Evolutionary conservation across 2,329 filamentous ascomycete genomes (phyloP), one percentile per base, ranked within the genome.

Genomic region (Sporothrix sp.): DNA sequence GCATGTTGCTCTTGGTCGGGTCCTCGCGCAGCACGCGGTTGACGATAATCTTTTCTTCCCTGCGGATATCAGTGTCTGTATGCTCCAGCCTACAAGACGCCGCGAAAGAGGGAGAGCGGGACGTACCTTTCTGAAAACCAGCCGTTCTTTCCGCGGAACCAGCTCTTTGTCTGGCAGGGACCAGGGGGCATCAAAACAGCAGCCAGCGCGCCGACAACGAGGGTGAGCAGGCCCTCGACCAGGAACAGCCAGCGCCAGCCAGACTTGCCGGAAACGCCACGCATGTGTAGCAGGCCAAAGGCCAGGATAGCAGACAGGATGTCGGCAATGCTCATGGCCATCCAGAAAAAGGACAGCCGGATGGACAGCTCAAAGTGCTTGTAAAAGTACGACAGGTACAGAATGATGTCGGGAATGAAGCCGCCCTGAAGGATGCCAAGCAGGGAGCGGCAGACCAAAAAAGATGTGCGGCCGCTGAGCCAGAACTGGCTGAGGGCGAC

Each of bases 41-140:
- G 35, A 82, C 76, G 2, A 83, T 70, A 52, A 84, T 82, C 20
- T 67, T 67, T 52, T 81, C 74, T 56, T 82, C 78, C 14, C 62
- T n/a, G n/a, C n/a, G n/a, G n/a, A n/a, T n/a, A n/a, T n/a, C n/a
- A n/a, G n/a, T n/a, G n/a, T n/a, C n/a, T n/a, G n/a, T n/a, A n/a
- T n/a, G n/a, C n/a, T n/a, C n/a, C n/a, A n/a, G n/a, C n/a, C n/a
- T n/a, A n/a, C n/a, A n/a, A n/a, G n/a, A n/a, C n/a, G n/a, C n/a
- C n/a, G n/a, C n/a, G n/a, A n/a, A n/a, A n/a, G n/a, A n/a, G n/a
- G n/a, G n/a, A n/a, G n/a, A n/a, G n/a, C n/a, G n/a, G n/a, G n/a
- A n/a, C n/a, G n/a, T n/a, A n/a, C n/a, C n/a, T 71, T 39, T 80
- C 75, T 3, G 59, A 74, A 60, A 82, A 84, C 80, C 80, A 84